Percentiles rank a stretch among this genome's conserved stretches.
Conservation (phyloP, 2,329 filamentous ascomycete species). For the Aureobasidium sp. region DNA sequence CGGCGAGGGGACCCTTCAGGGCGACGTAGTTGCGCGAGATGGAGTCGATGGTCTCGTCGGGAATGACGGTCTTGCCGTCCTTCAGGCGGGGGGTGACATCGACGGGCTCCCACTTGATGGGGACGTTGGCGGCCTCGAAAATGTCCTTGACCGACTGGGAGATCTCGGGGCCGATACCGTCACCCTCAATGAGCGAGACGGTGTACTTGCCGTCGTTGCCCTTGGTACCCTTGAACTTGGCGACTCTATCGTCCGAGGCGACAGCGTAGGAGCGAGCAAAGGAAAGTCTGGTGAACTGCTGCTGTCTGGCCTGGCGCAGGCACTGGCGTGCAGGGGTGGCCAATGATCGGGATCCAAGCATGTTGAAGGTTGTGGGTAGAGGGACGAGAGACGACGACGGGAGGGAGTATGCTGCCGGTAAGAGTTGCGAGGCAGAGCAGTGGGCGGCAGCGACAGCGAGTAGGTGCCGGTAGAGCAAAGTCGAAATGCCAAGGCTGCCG, state of each 20-base stretch:
- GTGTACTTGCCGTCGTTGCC: slow-evolving; percentile 87
- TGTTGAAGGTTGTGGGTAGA: slow-evolving; percentile 41
- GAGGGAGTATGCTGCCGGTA: not conserved
- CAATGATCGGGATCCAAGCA: slow-evolving; percentile 76
- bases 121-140: slow-evolving; percentile 87
- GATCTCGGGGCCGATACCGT: slow-evolving; percentile 97
- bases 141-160: slow-evolving; percentile 98
- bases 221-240: slow-evolving; percentile 89
- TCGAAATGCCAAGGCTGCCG: not conserved
- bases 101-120: slow-evolving; percentile 93
- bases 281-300: slow-evolving; percentile 33
- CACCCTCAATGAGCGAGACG: slow-evolving; percentile 95
- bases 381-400: slow-evolving; percentile 4
- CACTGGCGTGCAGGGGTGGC: slow-evolving; percentile 71
- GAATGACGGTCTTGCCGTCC: slow-evolving; percentile 93
- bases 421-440: not conserved
- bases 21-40: slow-evolving; percentile 95
- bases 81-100: slow-evolving; percentile 91
- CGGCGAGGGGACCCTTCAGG: slow-evolving; percentile 93
- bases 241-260: slow-evolving; percentile 60
- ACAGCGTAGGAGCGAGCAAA: slow-evolving; percentile 31
- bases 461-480: not conserved
- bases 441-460: not conserved
- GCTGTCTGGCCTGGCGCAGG: slow-evolving; percentile 55
- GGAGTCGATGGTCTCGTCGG: slow-evolving; percentile 84